Conservation (phyloP, 176 grass and related monocot genomes). For the Cenchrus americanus region DNA sequence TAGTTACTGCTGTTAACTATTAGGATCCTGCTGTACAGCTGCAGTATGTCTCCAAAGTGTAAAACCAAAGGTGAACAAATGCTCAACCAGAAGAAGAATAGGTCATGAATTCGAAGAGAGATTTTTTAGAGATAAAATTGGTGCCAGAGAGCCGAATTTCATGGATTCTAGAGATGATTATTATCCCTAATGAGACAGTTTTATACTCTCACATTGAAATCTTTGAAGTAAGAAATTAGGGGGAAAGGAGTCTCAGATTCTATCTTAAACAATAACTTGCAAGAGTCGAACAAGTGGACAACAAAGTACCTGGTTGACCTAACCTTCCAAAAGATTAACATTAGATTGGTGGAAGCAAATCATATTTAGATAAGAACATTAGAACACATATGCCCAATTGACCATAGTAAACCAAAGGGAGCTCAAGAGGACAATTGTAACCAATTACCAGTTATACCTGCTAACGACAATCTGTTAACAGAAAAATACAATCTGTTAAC, state of each 20-base stretch:
- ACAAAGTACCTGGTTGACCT: background rate
- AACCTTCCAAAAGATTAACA: conserved; percentile 16
- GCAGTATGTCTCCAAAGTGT: conserved; percentile 9
- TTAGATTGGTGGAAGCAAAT: background rate
- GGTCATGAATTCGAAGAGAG: background rate
- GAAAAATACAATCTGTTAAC: background rate
- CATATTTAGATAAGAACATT: background rate
- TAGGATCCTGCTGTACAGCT: background rate
- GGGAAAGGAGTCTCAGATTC: background rate
- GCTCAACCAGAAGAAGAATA: conserved; percentile 18
- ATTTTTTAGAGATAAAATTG: conserved; percentile 17
- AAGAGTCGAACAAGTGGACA: background rate
- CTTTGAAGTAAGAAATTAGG: background rate
- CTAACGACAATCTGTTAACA: background rate
- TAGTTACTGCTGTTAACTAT: background rate
- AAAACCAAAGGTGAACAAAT: conserved; percentile 6
- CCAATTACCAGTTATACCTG: background rate
- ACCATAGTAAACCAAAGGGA: background rate
- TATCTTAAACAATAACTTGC: background rate
- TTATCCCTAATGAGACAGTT: background rate
- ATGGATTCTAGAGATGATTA: background rate
- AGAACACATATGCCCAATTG: background rate
- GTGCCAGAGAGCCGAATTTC: background rate
- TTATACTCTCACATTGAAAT: background rate
- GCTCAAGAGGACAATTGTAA: background rate